A percentile compares a stretch with the other conserved stretches of the same genome.
phyloP scores from a whole-genome alignment of 176 grass and related monocot genomes.

The Cocos nucifera region DNA sequence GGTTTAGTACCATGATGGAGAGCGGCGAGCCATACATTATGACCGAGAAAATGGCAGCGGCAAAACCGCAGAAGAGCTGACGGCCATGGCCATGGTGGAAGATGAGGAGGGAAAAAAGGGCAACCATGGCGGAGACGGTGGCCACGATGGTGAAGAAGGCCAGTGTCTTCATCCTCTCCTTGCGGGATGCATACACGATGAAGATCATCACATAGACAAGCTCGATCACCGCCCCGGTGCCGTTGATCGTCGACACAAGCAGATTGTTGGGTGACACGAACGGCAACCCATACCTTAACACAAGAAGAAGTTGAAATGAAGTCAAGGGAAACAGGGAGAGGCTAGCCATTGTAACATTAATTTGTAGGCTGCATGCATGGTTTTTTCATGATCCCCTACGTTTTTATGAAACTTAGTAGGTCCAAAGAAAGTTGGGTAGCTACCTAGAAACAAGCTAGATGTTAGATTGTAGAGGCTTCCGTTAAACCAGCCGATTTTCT shows the following conservation, averaged over 20 bases:
- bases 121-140: conserved; percentile 51
- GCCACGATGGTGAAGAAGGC: conserved; percentile 43
- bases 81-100: conserved; percentile 60
- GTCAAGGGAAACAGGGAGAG: background rate
- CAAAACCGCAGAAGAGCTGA: conserved; percentile 83
- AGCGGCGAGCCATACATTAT: conserved; percentile 98
- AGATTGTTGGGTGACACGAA: conserved; percentile 96
- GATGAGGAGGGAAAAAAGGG: conserved; percentile 57
- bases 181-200: conserved; percentile 53
- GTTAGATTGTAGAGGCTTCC: too few species aligned
- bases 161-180: conserved; percentile 28
- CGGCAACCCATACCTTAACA: conserved; percentile 77
- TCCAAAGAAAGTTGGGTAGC: too few species aligned
- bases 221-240: conserved; percentile 62
- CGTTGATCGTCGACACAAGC: conserved; percentile 90
- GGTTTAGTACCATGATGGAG: conserved; percentile 69
- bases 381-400: too few species aligned
- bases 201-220: conserved; percentile 83
- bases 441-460: too few species aligned
- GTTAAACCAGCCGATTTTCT: too few species aligned
- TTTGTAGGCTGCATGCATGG: too few species aligned
- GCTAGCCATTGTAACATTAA: too few species aligned
- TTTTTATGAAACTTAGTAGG: too few species aligned
- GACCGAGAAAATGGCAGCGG: conserved; percentile 82
- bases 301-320: background rate